Base-by-base conservation (phyloP, 306 rosid species). In the Corylus americana region DNA sequence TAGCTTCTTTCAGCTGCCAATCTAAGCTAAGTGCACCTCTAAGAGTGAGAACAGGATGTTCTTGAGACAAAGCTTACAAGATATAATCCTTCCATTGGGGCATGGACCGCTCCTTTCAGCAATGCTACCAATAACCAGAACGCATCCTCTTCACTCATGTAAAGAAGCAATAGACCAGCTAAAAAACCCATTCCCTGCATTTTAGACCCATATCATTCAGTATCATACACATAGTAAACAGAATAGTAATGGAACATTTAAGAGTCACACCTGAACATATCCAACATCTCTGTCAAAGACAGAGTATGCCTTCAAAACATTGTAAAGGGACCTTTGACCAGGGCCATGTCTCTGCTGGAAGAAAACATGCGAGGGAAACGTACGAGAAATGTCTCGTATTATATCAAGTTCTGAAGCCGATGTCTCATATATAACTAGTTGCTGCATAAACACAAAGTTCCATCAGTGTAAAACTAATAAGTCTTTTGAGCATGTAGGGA, bases 291-390 rank as follows among this genome's bases (percentile, higher is more conserved):
- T 85, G 81, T 95, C 99, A 86, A 87, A 95, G 57, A 95, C 99
- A 0, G 99, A 95, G 77, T 95, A 95, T 49, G 98, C 99, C 86
- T 95, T 95, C 69, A 95, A 83, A 83, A 95, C 94, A 85, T 95
- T 93, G 92, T 95, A 95, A 62, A 93, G 99, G 44, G 99, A 95
- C 82, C 99, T 91, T 75, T 95, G 99, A 45, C 99, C 98, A 68
- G 99, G 99, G 53, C 99, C 99, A 79, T 95, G 99, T 87, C 99
- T 91, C 81, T 93, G 94, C 81, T 90, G 99, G 92, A 95, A 95
- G 93, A 92, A 93, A 68, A 95, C 97, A 71, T 95, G 99, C 12
- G 99, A 91, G 37, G 99, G 99, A 79, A 95, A 95, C 57, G 98
- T 95, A 53, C 99, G 97, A 11, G 99, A 95, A 76, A 95, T 95